phyloP scores from a whole-genome alignment of 129 eudicot genomes.

The Daucus carota region DH1_v3.0 NC_030381.2:38318001-38318500 shows the following conservation, averaged over 20 bases:
- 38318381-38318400: slow-evolving; percentile 44
- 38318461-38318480: slow-evolving; percentile 46
- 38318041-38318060: slow-evolving; percentile 29
- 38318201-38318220: slow-evolving; percentile 24
- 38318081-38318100: slow-evolving; percentile 41
- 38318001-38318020: slow-evolving; percentile 60
- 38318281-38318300: slow-evolving; percentile 33
- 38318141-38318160: slow-evolving; percentile 31
- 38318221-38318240: slow-evolving; percentile 20
- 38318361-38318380: slow-evolving; percentile 36
- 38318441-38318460: slow-evolving; percentile 44
- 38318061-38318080: slow-evolving; percentile 43
- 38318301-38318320: slow-evolving; percentile 30
- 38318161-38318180: slow-evolving; percentile 35
- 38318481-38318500: slow-evolving; percentile 46
- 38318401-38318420: slow-evolving; percentile 50
- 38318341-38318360: slow-evolving; percentile 32
- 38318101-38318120: slow-evolving; percentile 34
- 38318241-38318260: slow-evolving; percentile 40
- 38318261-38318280: slow-evolving; percentile 35
- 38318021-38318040: slow-evolving; percentile 47
- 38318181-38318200: slow-evolving; percentile 19
- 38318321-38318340: slow-evolving; percentile 19
- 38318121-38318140: slow-evolving; percentile 36
- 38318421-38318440: slow-evolving; percentile 39